phyloP scores from a whole-genome alignment of 257 asterid genomes.

The Forsythia suspensa region DNA sequence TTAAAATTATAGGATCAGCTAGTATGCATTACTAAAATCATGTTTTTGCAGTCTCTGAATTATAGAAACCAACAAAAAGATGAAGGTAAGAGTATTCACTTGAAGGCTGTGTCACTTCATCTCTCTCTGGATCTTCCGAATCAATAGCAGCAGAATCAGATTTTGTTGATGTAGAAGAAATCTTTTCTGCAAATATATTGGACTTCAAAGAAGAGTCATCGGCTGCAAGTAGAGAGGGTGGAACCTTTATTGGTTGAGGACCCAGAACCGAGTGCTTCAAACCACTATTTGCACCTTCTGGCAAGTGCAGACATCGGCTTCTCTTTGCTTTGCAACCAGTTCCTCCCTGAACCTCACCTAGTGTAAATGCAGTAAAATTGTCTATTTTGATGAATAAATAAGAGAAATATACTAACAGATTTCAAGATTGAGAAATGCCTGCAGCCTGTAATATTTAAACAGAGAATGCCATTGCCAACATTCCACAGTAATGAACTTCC shows the following conservation, averaged over 20 bases:
- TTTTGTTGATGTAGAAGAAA: slow-evolving; percentile 27
- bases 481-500: background rate
- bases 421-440: background rate
- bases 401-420: background rate
- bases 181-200: slow-evolving; percentile 11
- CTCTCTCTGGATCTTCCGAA: slow-evolving; percentile 20
- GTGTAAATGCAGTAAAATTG: background rate
- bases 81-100: slow-evolving; percentile 24
- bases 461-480: no score
- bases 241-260: slow-evolving; percentile 8
- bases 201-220: background rate
- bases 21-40: no score
- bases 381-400: background rate
- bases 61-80: background rate
- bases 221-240: no score
- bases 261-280: slow-evolving; percentile 17
- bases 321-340: slow-evolving; percentile 30
- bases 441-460: no score
- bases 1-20: no score
- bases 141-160: slow-evolving; percentile 29
- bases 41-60: no score
- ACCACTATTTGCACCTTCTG: slow-evolving; percentile 7
- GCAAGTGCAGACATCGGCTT: slow-evolving; percentile 24
- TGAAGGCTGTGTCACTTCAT: slow-evolving; percentile 26
- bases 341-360: slow-evolving; percentile 26